Conservation (phyloP, 1,284 basidiomycete genomes). For the Gymnopus androsaceus region DNA sequence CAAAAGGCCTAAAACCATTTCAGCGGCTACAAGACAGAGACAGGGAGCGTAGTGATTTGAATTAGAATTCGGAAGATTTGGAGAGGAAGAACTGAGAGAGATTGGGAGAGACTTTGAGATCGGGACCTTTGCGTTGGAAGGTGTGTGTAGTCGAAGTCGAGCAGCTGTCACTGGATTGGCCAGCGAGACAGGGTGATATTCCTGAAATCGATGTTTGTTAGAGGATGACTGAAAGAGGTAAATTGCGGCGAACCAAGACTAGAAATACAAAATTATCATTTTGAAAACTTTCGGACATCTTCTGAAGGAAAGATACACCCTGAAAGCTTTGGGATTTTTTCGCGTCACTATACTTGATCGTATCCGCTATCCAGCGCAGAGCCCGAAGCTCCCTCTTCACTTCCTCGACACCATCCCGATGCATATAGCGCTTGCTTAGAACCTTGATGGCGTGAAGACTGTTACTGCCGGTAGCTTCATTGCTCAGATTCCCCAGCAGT, state of each 20-base stretch:
- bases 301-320: slow-evolving; percentile 21
- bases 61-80: slow-evolving; percentile 37
- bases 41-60: slow-evolving; percentile 32
- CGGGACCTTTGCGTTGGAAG: slow-evolving; percentile 23
- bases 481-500: slow-evolving; percentile 23
- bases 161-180: slow-evolving; percentile 38
- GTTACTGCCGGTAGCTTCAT: slow-evolving; percentile 2
- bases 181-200: slow-evolving; percentile 33
- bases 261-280: slow-evolving; percentile 20
- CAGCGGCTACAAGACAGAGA: slow-evolving; percentile 63
- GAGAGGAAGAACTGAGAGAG: slow-evolving; percentile 29
- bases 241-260: slow-evolving; percentile 60
- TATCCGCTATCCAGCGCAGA: slow-evolving; percentile 21
- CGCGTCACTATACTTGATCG: background rate
- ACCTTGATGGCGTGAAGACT: slow-evolving; percentile 29
- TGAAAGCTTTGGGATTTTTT: background rate
- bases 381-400: slow-evolving; percentile 22
- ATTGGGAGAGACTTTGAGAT: slow-evolving; percentile 20
- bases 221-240: slow-evolving; percentile 45
- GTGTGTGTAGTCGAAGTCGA: slow-evolving; percentile 33
- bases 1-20: slow-evolving; percentile 61
- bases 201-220: slow-evolving; percentile 12
- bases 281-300: slow-evolving; percentile 19
- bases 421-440: slow-evolving; percentile 18
- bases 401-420: slow-evolving; percentile 16